Conservation (phyloP, 495 filamentous ascomycete species). For the Terfezia boudieri region DNA sequence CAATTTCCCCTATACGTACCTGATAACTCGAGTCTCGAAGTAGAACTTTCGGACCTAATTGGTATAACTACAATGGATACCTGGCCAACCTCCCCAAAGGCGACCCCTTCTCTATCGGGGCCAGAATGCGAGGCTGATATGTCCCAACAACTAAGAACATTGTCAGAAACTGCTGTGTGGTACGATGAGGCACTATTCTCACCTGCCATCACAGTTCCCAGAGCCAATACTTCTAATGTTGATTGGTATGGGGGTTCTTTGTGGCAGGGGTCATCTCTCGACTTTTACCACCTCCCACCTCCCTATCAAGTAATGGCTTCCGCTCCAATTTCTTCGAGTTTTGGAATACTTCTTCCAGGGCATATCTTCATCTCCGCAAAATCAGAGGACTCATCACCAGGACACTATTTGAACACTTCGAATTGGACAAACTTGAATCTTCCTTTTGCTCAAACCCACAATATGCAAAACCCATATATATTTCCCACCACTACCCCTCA, state of each 20-base stretch:
- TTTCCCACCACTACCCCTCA: background rate
- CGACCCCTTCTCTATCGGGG: too few species aligned
- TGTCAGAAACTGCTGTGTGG: background rate
- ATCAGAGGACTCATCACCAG: background rate
- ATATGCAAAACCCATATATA: background rate
- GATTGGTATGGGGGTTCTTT: background rate
- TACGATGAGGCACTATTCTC: background rate
- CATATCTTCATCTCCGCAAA: background rate
- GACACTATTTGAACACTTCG: background rate
- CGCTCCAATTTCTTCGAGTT: background rate
- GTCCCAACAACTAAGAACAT: background rate
- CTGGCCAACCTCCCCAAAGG: too few species aligned
- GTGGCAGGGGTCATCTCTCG: background rate
- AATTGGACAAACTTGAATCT: background rate
- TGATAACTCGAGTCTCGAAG: background rate
- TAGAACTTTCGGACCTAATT: background rate
- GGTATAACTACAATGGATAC: background rate
- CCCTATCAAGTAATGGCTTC: background rate
- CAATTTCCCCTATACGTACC: background rate
- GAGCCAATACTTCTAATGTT: background rate
- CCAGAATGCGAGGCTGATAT: background rate
- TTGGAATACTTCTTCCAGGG: background rate
- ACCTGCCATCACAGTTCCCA: background rate
- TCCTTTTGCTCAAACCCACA: background rate
- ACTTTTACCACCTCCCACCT: background rate